Conservation (phyloP, 768 basidiomycete genomes). For the Tylopilus vinaceipallidus region DNA sequence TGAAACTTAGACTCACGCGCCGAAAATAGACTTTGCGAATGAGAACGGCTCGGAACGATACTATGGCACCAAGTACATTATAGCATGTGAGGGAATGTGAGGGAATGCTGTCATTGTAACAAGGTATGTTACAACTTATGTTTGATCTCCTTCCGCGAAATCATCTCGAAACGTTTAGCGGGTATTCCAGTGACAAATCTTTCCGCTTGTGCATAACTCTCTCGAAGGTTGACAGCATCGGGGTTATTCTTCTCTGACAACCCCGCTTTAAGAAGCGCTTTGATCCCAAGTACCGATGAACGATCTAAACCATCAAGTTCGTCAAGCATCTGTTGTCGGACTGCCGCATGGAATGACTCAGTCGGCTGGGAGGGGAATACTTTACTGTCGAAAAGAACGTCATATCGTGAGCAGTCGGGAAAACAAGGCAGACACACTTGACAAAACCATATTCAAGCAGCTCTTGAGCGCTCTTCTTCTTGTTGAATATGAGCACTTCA, state of each 20-base stretch:
- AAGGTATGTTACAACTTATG: slow-evolving; percentile 51
- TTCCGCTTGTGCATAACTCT: slow-evolving; percentile 70
- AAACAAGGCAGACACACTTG: slow-evolving; percentile 43
- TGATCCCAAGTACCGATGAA: slow-evolving; percentile 50
- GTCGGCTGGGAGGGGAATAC: slow-evolving; percentile 55
- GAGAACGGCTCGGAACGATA: no score
- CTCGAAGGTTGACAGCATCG: slow-evolving; percentile 63
- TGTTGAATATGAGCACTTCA: slow-evolving; percentile 68
- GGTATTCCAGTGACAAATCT: slow-evolving; percentile 63
- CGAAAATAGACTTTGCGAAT: neutral
- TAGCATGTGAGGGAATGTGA: no score
- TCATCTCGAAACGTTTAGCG: slow-evolving; percentile 47
- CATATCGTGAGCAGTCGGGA: neutral
- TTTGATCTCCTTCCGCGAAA: slow-evolving; percentile 61
- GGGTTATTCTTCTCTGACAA: slow-evolving; percentile 61
- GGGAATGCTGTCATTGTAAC: neutral
- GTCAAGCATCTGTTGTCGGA: slow-evolving; percentile 47
- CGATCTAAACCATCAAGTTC: slow-evolving; percentile 60
- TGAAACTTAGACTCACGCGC: no score
- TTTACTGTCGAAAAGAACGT: slow-evolving; percentile 38
- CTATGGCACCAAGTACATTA: no score
- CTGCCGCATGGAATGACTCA: slow-evolving; percentile 52
- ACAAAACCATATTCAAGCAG: slow-evolving; percentile 60
- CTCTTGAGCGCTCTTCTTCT: slow-evolving; percentile 59
- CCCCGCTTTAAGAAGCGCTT: slow-evolving; percentile 52